Evolutionary conservation across 805 yeast species (phyloP).

Genomic region (Sugiyamaella boreocaroliniensis): DNA sequence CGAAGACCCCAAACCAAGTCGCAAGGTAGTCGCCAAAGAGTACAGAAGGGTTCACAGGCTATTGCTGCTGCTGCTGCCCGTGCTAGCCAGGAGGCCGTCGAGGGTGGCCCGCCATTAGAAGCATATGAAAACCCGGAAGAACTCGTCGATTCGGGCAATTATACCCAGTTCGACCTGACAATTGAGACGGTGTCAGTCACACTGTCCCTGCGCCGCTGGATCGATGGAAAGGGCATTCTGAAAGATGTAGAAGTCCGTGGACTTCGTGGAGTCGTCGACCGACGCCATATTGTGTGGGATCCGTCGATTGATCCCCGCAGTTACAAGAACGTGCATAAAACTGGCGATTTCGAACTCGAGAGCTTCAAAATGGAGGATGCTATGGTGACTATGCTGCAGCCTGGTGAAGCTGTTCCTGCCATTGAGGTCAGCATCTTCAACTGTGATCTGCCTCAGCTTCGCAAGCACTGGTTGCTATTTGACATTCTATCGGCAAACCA

Average conservation of each 20-base stretch:
- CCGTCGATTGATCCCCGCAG: conserved; percentile 77
- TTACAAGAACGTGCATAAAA: conserved; percentile 62
- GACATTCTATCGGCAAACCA: conserved; percentile 79
- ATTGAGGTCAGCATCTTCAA: conserved; percentile 83
- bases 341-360: conserved; percentile 92
- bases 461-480: conserved; percentile 91
- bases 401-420: conserved; percentile 64
- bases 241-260: conserved; percentile 78
- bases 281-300: conserved; percentile 80
- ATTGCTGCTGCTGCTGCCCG: conserved; percentile 60
- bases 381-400: conserved; percentile 74
- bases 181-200: conserved; percentile 80
- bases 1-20: conserved; percentile 56
- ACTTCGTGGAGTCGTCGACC: conserved; percentile 84
- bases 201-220: conserved; percentile 76
- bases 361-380: conserved; percentile 79
- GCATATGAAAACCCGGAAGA: neutral
- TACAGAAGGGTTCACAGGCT: conserved; percentile 66
- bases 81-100: conserved; percentile 10
- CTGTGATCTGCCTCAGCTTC: conserved; percentile 68
- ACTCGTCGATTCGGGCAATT: conserved; percentile 71
- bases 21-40: conserved; percentile 33
- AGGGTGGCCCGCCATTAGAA: conserved; percentile 4
- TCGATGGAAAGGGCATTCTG: conserved; percentile 81
- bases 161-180: conserved; percentile 89